phyloP scores from a whole-genome alignment of 768 basidiomycete species.

The Lactarius hatsudake region DNA sequence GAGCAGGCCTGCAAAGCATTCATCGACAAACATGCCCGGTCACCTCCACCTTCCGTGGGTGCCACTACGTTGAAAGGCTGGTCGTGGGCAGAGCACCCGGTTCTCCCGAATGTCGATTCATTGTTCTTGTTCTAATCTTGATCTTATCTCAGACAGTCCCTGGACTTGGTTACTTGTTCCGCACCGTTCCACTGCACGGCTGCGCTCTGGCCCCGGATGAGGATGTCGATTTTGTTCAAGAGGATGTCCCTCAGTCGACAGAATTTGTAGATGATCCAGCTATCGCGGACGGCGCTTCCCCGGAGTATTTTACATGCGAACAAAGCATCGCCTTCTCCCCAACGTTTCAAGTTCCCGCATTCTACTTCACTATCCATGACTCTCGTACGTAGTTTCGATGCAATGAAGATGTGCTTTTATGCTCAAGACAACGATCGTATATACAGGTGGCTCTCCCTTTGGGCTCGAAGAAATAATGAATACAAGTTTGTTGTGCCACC shows the following conservation, averaged over 20 bases:
- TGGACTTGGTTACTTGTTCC: conserved; percentile 35
- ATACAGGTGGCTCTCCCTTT: conserved; percentile 68
- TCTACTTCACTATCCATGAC: conserved; percentile 75
- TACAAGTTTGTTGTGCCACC: conserved; percentile 57
- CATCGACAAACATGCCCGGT: conserved; percentile 35
- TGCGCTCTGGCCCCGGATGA: conserved; percentile 5
- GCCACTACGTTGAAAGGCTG: conserved; percentile 40
- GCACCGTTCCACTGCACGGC: conserved; percentile 28
- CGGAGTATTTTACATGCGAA: conserved; percentile 41
- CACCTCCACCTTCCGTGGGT: background rate
- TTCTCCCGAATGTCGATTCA: background rate
- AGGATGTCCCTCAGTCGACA: conserved; percentile 23
- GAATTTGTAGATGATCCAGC: conserved; percentile 30
- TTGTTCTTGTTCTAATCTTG: conserved; percentile 13
- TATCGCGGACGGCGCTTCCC: conserved; percentile 40
- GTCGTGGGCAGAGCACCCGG: conserved; percentile 60
- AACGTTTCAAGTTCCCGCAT: conserved; percentile 77
- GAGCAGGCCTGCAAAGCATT: conserved; percentile 56
- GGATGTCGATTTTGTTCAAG: conserved; percentile 2
- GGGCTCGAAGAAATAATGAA: conserved; percentile 52
- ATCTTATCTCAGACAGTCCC: conserved; percentile 30
- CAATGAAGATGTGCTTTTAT: background rate
- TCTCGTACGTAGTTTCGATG: conserved; percentile 51
- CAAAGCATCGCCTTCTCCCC: conserved; percentile 77
- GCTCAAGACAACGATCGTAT: conserved; percentile 24